Conservation (phyloP, 2,329 filamentous ascomycete genomes). For the Fusarium drepaniforme region DNA sequence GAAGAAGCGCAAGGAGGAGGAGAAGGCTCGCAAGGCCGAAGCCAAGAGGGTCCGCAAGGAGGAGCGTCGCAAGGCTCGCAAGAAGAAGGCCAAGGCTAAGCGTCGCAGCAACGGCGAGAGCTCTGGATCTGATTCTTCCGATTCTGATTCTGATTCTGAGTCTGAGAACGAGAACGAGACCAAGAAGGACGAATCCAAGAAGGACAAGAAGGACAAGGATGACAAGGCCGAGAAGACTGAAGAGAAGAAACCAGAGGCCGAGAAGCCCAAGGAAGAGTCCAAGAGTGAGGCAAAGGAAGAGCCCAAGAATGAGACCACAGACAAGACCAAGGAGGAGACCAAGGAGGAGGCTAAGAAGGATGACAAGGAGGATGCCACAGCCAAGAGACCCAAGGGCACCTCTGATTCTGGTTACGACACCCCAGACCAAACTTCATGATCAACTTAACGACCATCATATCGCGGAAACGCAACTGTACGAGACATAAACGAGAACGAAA, state of each 20-base stretch:
- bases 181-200: constrained; percentile 33
- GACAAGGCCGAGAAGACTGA: constrained; percentile 21
- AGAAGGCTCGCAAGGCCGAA: constrained; percentile 47
- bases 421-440: constrained; percentile 36
- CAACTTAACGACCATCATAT: constrained; percentile 12
- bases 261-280: constrained; percentile 1
- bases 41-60: constrained; percentile 45
- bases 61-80: constrained; percentile 40
- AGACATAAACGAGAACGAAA: neutral
- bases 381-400: constrained; percentile 43
- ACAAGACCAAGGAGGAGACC: constrained; percentile 24
- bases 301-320: constrained; percentile 1
- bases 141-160: constrained; percentile 40
- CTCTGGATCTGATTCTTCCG: constrained; percentile 38
- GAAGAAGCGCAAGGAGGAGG: constrained; percentile 53
- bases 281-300: neutral
- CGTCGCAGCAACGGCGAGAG: constrained; percentile 33
- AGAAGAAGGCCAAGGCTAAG: constrained; percentile 43
- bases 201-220: constrained; percentile 35
- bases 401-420: constrained; percentile 52
- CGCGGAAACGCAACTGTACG: constrained; percentile 7
- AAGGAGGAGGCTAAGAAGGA: constrained; percentile 21
- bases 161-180: constrained; percentile 37
- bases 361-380: neutral
- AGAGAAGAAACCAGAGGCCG: constrained; percentile 2